Percentiles rank a stretch among this genome's conserved stretches.
phyloP scores from a whole-genome alignment of 1,284 basidiomycete genomes.

The Rhizopogon parksii region DNA sequence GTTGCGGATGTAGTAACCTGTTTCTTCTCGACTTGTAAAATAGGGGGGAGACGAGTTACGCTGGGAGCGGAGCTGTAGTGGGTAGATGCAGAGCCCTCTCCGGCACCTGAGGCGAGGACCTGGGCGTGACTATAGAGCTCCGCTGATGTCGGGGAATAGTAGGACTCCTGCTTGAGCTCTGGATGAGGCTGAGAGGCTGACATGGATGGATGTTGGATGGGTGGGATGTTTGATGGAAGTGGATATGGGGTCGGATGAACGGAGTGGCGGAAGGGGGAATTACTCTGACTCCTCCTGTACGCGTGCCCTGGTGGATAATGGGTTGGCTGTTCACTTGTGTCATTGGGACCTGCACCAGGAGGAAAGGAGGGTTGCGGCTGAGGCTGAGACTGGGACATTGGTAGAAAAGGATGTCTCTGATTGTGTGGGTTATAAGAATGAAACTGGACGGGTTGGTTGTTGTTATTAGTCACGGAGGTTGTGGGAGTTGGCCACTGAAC shows the following conservation, averaged over 20 bases:
- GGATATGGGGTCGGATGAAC: conserved; percentile 32
- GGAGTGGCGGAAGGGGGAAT: conserved; percentile 30
- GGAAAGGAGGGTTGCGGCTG: conserved; percentile 22
- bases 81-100: conserved; percentile 26
- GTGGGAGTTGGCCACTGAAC: conserved; percentile 29
- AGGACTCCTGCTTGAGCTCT: conserved; percentile 29
- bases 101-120: conserved; percentile 23
- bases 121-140: conserved; percentile 42
- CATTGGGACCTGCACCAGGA: conserved; percentile 29
- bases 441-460: neutral
- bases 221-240: conserved; percentile 26
- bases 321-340: conserved; percentile 25
- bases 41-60: conserved; percentile 69
- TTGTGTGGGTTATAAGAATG: no score
- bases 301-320: conserved; percentile 28
- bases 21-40: conserved; percentile 82
- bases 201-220: conserved; percentile 14
- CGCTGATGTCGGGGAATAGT: conserved; percentile 37
- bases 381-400: no score
- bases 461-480: conserved; percentile 9
- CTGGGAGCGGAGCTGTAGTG: conserved; percentile 49
- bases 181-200: conserved; percentile 6
- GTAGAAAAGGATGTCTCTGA: no score
- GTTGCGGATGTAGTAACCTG: conserved; percentile 95
- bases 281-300: conserved; percentile 30